Evolutionary conservation across 2,329 filamentous ascomycete species (phyloP), one percentile per base, ranked within the genome.

Genomic region (Monilinia fructicola): DNA sequence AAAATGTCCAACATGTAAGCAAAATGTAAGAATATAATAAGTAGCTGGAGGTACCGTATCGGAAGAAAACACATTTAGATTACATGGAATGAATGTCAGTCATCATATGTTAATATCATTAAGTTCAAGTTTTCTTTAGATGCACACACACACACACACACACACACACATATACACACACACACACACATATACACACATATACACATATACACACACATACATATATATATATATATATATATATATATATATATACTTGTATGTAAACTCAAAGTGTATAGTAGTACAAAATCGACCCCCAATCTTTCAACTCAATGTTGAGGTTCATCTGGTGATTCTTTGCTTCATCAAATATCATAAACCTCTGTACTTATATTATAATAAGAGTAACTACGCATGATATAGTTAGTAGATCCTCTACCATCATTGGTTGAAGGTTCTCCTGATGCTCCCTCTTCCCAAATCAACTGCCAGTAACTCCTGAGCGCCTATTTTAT

Each of bases 401-500:
- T 21, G 42, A 23, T 60, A 16, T 42, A 60, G 38, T 31, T 42
- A 60, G 38, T 44, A 44, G 46, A 65, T 26, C 26, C 42, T 65
- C 64, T n/a, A 54, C 48, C 46, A 44, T 65, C 28, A 40, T 42
- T 21, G 1, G 9, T 38, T 50, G 28, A 60, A 38, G 21, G 50
- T 26, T 60, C 44, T 60, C 44, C 31, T 60, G 14, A 50, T 38
- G 28, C 21, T 10, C 46, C 58, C 35, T 60, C 56, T 60, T 38
- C 44, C 58, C 44, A 38, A 16, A 50, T 50, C 31, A 60, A 60
- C 44, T 61, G 50, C n/a, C 21, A 38, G 44, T 52, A 61, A 61
- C 58, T 61, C 64, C 64, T 59, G 16, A 54, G 50, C 64, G 64
- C 64, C 64, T 16, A 52, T 61, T 48, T 61, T 60, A 48, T 60